Conservation (phyloP, 805 yeast genomes). For the Groenewaldozyma tartarivorans region DNA sequence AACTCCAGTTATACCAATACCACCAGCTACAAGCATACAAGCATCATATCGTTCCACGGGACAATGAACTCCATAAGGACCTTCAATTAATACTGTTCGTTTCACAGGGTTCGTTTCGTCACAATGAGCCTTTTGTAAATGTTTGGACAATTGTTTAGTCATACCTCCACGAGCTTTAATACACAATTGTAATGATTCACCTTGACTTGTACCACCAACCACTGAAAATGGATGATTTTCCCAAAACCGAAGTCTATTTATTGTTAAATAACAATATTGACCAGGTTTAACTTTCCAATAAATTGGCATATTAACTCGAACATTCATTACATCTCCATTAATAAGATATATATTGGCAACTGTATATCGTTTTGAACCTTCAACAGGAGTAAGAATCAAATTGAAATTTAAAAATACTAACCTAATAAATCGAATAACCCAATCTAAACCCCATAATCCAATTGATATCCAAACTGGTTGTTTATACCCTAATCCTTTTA, state of each 20-base stretch:
- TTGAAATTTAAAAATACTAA: slow-evolving; percentile 29
- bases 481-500: slow-evolving; percentile 40
- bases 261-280: slow-evolving; percentile 50
- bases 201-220: slow-evolving; percentile 32
- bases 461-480: slow-evolving; percentile 45
- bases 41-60: slow-evolving; percentile 41
- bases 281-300: slow-evolving; percentile 52
- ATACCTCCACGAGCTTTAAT: slow-evolving; percentile 47
- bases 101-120: slow-evolving; percentile 24
- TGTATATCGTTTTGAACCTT: slow-evolving; percentile 22
- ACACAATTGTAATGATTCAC: slow-evolving; percentile 37
- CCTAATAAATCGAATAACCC: slow-evolving; percentile 46
- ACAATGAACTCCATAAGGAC: slow-evolving; percentile 46
- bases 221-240: slow-evolving; percentile 64
- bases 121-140: slow-evolving; percentile 26
- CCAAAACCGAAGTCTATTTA: slow-evolving; percentile 41
- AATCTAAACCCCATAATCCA: slow-evolving; percentile 60
- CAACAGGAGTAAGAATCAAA: slow-evolving; percentile 28
- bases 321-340: slow-evolving; percentile 39
- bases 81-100: slow-evolving; percentile 44
- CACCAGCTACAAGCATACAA: slow-evolving; percentile 50
- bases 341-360: slow-evolving; percentile 34
- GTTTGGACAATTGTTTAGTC: slow-evolving; percentile 33
- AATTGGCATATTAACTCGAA: slow-evolving; percentile 42
- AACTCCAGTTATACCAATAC: slow-evolving; percentile 55